Evolutionary conservation across 2,329 filamentous ascomycete genomes (phyloP), one percentile per base, ranked within the genome.

Genomic region (Alternaria novae-zelandiae): DNA sequence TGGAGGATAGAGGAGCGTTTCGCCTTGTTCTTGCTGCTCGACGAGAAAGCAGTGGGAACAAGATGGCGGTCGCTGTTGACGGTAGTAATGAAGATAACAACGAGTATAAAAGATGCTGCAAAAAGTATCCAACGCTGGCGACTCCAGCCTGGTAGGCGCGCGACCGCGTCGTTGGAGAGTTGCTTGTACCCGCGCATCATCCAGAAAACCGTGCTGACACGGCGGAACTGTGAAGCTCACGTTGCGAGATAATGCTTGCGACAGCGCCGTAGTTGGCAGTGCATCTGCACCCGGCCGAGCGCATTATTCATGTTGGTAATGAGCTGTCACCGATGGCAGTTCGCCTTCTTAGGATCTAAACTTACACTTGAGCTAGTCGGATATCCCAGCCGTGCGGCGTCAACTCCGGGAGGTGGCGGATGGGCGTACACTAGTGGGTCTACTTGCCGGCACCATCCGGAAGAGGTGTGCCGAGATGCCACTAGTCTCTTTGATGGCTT

Each of bases 171-270:
- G 36, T 47, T 41, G 13, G 53, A 44, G 23, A 54, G 15, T 41
- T 54, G 53, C 53, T 54, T 54, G 53, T 43, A 44, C 15, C 53
- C 53, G 13, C 21, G 53, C 53, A 54, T 54, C 53, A 17, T 12
- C 4, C 15, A 21, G 20, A 44, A 23, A 25, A 47, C 7, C 17
- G 46, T 17, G 28, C 15, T 28, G 25, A 49, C 46, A 49, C 25
- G 46, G 46, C 46, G 25, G 25, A 23, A 17, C n/a, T 30, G 46
- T 26, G 46, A 49, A 15, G 46, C 26, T 12, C 15, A 26, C 23
- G 26, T 26, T 49, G 10, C 26, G 46, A 26, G 23, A 49, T n/a
- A 6, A 46, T 21, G 12, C 8, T 26, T 47, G 45, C 23, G 45
- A 26, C 21, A 26, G 45, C 12, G 45, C 45, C 21, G 45, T 10